Evolutionary conservation across 2,329 filamentous ascomycete genomes (phyloP), one percentile per base, ranked within the genome.

Genomic region (Stachybotrys chlorohalonatus): DNA sequence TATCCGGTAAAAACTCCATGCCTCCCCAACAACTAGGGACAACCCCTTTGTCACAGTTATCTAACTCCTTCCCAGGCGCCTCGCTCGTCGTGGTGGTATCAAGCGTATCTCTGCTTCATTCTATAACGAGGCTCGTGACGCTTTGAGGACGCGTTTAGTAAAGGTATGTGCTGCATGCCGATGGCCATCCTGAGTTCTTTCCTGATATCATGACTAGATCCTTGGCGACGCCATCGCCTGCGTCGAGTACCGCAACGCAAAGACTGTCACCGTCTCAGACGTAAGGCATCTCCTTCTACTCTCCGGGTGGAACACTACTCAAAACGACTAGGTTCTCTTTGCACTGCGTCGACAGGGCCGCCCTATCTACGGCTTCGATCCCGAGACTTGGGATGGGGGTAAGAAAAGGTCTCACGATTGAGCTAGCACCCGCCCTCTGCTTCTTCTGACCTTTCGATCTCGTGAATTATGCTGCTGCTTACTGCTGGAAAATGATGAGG

Each of bases 51-150:
- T 24, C 24, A 24, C 24, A 24, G 32, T 55, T 60, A 52, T 59
- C 52, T 49, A 53, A 30, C 57, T 52, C 31, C 53, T 55, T 7
- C 31, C 46, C 55, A 85, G 87, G 60, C 84, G 88, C 47, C 70
- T 93, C 0, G 89, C 89, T 1, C 81, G 89, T 6, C 83, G 89
- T 7, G 89, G 88, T 1, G 89, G 89, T 0, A 85, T 93, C 0
- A 91, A 91, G 65, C 76, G 88, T 0, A 90, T 92, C 8, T 85
- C 84, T 0, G 78, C 65, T 0, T 59, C 49, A 0, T 85, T 91
- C 3, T 92, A 92, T 62, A 75, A 83, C 0, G 84, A 88, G 0
- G 67, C 77, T 0, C 74, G 89, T 0, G 16, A 5, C 0, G 81
- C 75, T 0, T 53, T 92, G 1, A 81, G 76, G 24, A 57, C 61